Percentiles rank a stretch among this genome's conserved stretches.
Evolutionary conservation across 768 basidiomycete species (phyloP).

Genomic region (Nidularia pulvinata): DNA sequence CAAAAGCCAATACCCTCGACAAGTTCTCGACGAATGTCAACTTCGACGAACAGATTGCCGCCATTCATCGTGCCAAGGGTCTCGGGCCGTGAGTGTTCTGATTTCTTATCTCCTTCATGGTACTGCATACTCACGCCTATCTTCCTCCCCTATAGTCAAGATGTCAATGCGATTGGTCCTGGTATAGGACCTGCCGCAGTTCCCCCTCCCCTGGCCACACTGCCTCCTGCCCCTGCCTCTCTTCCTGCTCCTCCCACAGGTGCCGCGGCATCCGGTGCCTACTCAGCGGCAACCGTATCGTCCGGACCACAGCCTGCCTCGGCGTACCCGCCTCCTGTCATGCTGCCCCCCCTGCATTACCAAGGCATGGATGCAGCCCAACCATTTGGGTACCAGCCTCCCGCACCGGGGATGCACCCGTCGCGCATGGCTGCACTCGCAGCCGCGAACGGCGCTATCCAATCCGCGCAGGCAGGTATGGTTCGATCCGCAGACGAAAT

Average conservation of each 20-base stretch:
- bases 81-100: slow-evolving; percentile 70
- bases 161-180: slow-evolving; percentile 79
- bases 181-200: slow-evolving; percentile 84
- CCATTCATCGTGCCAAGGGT: slow-evolving; percentile 92
- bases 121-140: slow-evolving; percentile 1
- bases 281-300: slow-evolving; percentile 84
- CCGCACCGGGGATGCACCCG: slow-evolving; percentile 66
- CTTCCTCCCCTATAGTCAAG: slow-evolving; percentile 47
- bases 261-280: slow-evolving; percentile 45
- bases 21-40: slow-evolving; percentile 94
- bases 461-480: slow-evolving; percentile 61
- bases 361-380: slow-evolving; percentile 77
- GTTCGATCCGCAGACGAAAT: slow-evolving; percentile 83
- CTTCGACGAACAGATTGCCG: slow-evolving; percentile 97
- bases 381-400: slow-evolving; percentile 80
- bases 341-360: slow-evolving; percentile 86
- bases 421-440: slow-evolving; percentile 63
- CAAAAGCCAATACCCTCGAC: slow-evolving; percentile 89
- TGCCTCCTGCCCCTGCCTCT: slow-evolving; percentile 71
- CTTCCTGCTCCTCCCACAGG: slow-evolving; percentile 71
- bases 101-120: slow-evolving; percentile 3
- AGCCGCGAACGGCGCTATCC: slow-evolving; percentile 45
- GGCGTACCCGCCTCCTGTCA: slow-evolving; percentile 61
- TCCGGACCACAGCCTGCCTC: slow-evolving; percentile 93
- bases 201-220: slow-evolving; percentile 61